These are phyloP conservation scores for Conringia planisiliqua DNA, from an alignment of 345 rosid genomes.

Conservation along the genomic window DNA sequence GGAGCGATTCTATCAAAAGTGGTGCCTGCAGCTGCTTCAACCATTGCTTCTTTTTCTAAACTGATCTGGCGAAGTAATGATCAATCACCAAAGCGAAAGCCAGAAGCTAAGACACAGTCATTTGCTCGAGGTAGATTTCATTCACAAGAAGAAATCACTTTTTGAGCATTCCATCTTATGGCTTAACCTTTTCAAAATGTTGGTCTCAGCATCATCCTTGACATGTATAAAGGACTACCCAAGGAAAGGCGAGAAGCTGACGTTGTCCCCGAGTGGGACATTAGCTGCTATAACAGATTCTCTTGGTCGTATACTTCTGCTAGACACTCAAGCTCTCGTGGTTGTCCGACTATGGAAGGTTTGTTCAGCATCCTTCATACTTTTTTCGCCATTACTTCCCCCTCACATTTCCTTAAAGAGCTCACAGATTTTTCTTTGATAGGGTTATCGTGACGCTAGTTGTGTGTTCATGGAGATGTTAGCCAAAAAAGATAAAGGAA, in stretches of 20 bases:
- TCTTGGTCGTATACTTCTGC: slow-evolving; percentile 89
- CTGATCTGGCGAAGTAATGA: slow-evolving; percentile 84
- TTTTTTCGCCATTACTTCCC: background rate
- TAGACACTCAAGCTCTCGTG: slow-evolving; percentile 95
- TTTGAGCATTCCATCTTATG: background rate
- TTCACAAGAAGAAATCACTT: background rate
- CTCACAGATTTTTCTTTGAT: background rate
- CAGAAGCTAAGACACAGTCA: slow-evolving; percentile 73
- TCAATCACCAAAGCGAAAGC: slow-evolving; percentile 44
- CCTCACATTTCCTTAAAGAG: background rate
- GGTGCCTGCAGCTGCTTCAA: slow-evolving; percentile 87
- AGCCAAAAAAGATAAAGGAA: slow-evolving; percentile 49
- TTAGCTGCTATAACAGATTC: slow-evolving; percentile 98
- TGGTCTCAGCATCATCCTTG: slow-evolving; percentile 76
- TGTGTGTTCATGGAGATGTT: slow-evolving; percentile 95
- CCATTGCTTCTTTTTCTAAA: slow-evolving; percentile 86
- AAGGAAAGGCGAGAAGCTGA: slow-evolving; percentile 88
- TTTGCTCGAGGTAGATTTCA: slow-evolving; percentile 75
- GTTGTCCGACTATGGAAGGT: slow-evolving; percentile 99
- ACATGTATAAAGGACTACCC: slow-evolving; percentile 96
- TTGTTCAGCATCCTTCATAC: slow-evolving; percentile 1
- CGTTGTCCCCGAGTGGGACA: slow-evolving; percentile 91
- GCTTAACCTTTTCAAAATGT: slow-evolving; percentile 19
- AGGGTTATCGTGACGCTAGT: slow-evolving; percentile 97
- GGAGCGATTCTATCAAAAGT: slow-evolving; percentile 93